Evolutionary conservation across 2,329 filamentous ascomycete genomes (phyloP).

Genomic region (Plenodomus biglobosus): DNA sequence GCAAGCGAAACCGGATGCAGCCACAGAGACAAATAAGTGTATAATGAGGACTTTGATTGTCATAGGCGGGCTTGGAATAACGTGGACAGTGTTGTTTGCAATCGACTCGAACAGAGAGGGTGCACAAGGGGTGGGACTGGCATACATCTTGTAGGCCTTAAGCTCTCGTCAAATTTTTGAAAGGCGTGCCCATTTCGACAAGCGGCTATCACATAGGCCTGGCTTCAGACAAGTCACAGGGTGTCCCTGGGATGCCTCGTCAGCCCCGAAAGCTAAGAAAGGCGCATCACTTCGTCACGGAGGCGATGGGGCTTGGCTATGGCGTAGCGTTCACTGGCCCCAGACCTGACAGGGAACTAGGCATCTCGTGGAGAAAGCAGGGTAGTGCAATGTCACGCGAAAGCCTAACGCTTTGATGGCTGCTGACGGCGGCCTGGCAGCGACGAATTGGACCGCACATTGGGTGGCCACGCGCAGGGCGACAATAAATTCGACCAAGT

Average conservation of each 20-base stretch:
- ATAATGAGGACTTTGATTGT: constrained; percentile 1
- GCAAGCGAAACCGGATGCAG: constrained; percentile 1
- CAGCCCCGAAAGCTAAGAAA: constrained; percentile 14
- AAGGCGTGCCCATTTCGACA: constrained; percentile 21
- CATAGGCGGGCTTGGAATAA: background rate
- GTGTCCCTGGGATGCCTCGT: constrained; percentile 24
- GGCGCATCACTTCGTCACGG: constrained; percentile 22
- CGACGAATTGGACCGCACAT: background rate
- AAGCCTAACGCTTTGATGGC: constrained; percentile 20
- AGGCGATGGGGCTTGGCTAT: constrained; percentile 18
- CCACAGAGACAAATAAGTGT: background rate
- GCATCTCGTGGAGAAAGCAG: constrained; percentile 18
- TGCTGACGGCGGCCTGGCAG: constrained; percentile 4
- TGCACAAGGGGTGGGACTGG: constrained; percentile 15
- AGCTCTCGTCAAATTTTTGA: constrained; percentile 16
- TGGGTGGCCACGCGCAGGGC: background rate
- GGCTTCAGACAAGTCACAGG: constrained; percentile 33
- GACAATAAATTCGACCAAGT: background rate
- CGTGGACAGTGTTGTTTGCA: constrained; percentile 1
- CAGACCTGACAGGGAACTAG: constrained; percentile 18
- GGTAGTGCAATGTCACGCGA: constrained; percentile 19
- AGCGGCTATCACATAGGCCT: constrained; percentile 25
- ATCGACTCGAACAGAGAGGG: constrained; percentile 1
- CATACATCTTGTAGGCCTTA: constrained; percentile 29
- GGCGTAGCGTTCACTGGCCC: constrained; percentile 21